phyloP scores from a whole-genome alignment of 2,329 filamentous ascomycete species.

The Penicillium verrucosum region DNA sequence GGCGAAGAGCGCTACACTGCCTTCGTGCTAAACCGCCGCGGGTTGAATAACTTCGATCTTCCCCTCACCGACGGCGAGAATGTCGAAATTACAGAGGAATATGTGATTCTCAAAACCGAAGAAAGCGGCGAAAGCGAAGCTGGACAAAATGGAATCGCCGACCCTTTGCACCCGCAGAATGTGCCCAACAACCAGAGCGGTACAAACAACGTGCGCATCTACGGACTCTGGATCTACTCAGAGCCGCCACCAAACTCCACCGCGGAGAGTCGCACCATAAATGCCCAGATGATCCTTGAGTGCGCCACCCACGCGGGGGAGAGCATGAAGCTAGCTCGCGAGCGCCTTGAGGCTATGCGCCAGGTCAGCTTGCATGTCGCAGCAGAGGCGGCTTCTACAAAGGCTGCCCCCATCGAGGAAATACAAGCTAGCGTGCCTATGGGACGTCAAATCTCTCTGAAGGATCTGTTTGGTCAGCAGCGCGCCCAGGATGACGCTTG shows the following conservation, averaged over 20 bases:
- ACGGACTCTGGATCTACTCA: conserved; percentile 64
- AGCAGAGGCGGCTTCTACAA: conserved; percentile 27
- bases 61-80: conserved; percentile 57
- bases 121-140: conserved; percentile 28
- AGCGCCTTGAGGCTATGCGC: conserved; percentile 35
- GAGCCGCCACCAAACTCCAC: conserved; percentile 56
- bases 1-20: conserved; percentile 54
- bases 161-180: conserved; percentile 12
- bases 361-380: conserved; percentile 34
- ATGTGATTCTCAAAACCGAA: conserved; percentile 56
- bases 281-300: conserved; percentile 54
- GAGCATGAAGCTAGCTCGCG: conserved; percentile 46
- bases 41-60: conserved; percentile 67
- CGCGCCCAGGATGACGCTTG: conserved; percentile 51
- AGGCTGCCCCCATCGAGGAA: conserved; percentile 36
- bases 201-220: conserved; percentile 42
- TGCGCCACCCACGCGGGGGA: conserved; percentile 53
- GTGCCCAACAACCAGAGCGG: conserved; percentile 3
- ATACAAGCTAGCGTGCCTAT: conserved; percentile 45
- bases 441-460: conserved; percentile 53
- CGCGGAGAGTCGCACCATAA: conserved; percentile 49
- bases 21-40: conserved; percentile 70
- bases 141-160: conserved; percentile 21
- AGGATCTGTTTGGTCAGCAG: conserved; percentile 56
- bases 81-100: conserved; percentile 63